These are phyloP conservation scores for Apiotrichum domesticum DNA, from an alignment of 1,284 basidiomycete genomes.

Conservation along the genomic window DNA sequence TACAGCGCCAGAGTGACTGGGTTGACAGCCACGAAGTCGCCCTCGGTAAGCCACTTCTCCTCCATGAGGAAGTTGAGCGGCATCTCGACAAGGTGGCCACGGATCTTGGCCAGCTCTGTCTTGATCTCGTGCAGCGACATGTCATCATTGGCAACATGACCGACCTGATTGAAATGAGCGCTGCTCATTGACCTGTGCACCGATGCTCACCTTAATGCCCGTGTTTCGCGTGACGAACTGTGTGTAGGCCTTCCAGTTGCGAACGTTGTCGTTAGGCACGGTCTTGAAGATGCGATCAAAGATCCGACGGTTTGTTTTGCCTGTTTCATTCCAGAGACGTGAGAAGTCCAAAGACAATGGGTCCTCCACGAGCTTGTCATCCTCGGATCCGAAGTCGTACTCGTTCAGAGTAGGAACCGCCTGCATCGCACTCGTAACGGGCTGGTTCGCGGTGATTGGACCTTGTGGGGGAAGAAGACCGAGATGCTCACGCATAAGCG, in stretches of 20 bases:
- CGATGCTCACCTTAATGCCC: slow-evolving; percentile 47
- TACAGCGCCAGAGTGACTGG: slow-evolving; percentile 38
- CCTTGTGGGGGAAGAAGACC: slow-evolving; percentile 58
- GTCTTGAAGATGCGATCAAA: slow-evolving; percentile 49
- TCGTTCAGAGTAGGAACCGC: slow-evolving; percentile 65
- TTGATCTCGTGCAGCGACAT: slow-evolving; percentile 64
- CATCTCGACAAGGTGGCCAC: slow-evolving; percentile 51
- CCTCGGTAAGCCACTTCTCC: slow-evolving; percentile 36
- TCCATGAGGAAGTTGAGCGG: slow-evolving; percentile 41
- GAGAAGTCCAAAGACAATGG: slow-evolving; percentile 62
- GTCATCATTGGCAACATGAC: slow-evolving; percentile 66
- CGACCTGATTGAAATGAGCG: slow-evolving; percentile 29
- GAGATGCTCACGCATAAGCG: slow-evolving; percentile 61
- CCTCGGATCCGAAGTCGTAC: slow-evolving; percentile 57
- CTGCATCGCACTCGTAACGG: slow-evolving; percentile 59
- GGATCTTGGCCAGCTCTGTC: slow-evolving; percentile 61
- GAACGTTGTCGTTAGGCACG: slow-evolving; percentile 71
- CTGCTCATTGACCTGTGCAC: too few relatives aligned
- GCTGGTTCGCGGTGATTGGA: slow-evolving; percentile 44
- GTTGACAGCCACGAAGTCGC: slow-evolving; percentile 39
- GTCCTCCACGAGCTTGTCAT: slow-evolving; percentile 71
- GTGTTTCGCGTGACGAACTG: slow-evolving; percentile 49
- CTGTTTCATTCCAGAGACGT: slow-evolving; percentile 64
- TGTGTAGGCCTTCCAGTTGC: slow-evolving; percentile 69
- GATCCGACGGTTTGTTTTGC: slow-evolving; percentile 69